Evolutionary conservation across 2,329 filamentous ascomycete genomes (phyloP).

Genomic region (Acephala macrosclerotiorum): DNA sequence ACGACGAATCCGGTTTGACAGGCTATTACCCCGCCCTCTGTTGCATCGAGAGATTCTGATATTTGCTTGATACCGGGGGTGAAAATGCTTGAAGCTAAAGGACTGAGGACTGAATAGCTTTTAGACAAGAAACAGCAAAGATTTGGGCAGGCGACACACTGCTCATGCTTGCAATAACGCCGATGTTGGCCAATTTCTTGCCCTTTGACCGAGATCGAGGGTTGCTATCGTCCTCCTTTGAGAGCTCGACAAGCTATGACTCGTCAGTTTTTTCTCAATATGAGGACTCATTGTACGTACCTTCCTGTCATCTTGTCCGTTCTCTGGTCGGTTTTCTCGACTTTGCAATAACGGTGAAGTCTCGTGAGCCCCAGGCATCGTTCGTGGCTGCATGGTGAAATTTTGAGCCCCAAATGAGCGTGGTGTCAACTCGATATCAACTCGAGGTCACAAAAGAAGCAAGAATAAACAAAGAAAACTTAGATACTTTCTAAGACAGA

Average conservation of each 20-base stretch:
- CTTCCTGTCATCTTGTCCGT: slow-evolving; percentile 16
- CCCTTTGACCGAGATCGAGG: slow-evolving; percentile 37
- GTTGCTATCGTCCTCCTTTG: slow-evolving; percentile 35
- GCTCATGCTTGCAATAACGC: slow-evolving; percentile 38
- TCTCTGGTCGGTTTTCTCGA: slow-evolving; percentile 17
- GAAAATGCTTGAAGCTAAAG: slow-evolving; percentile 52
- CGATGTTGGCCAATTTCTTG: slow-evolving; percentile 39
- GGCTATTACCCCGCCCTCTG: slow-evolving; percentile 63
- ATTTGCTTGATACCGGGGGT: slow-evolving; percentile 57
- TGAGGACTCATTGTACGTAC: slow-evolving; percentile 9
- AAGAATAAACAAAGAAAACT: not conserved
- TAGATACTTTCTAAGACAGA: not conserved
- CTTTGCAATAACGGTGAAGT: slow-evolving; percentile 31
- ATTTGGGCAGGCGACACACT: slow-evolving; percentile 25
- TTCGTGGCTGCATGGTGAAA: slow-evolving; percentile 11
- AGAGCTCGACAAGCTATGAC: slow-evolving; percentile 25
- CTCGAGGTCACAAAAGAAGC: not conserved
- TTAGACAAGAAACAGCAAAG: not conserved
- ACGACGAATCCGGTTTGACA: slow-evolving; percentile 50
- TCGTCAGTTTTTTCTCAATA: not conserved
- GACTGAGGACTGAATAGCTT: slow-evolving; percentile 28
- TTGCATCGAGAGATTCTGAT: slow-evolving; percentile 53
- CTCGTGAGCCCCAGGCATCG: slow-evolving; percentile 20
- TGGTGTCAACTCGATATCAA: not conserved
- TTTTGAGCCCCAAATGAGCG: not conserved